A percentile compares a stretch with the other conserved stretches of the same genome.
These are phyloP conservation scores for Kazachstania viticola DNA, from an alignment of 805 yeast species.

Conservation along the genomic window DNA sequence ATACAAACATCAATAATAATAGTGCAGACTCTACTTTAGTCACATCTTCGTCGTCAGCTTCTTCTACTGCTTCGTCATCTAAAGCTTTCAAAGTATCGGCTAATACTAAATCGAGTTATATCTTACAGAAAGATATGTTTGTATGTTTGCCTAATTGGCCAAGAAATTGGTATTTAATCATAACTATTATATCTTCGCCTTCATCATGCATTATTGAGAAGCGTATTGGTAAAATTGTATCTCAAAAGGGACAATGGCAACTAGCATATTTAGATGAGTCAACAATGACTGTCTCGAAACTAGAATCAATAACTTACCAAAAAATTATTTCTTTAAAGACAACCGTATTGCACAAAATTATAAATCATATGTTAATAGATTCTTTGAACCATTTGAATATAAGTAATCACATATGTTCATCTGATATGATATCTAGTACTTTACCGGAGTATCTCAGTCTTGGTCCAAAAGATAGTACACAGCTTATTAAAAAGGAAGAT, in stretches of 20 bases:
- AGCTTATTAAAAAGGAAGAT: neutral
- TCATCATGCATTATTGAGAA: slow-evolving; percentile 24
- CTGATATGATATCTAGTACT: slow-evolving; percentile 5
- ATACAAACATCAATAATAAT: slow-evolving; percentile 9
- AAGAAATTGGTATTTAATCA: slow-evolving; percentile 25
- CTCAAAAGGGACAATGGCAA: slow-evolving; percentile 24
- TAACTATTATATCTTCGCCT: slow-evolving; percentile 24
- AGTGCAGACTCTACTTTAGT: neutral
- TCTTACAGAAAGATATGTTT: slow-evolving; percentile 20
- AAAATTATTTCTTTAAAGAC: slow-evolving; percentile 22
- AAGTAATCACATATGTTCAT: slow-evolving; percentile 17
- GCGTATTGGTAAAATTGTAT: slow-evolving; percentile 24
- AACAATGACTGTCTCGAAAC: slow-evolving; percentile 15
- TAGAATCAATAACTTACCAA: slow-evolving; percentile 26
- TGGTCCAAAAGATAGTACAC: neutral
- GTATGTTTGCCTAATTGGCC: slow-evolving; percentile 27
- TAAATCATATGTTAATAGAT: slow-evolving; percentile 27
- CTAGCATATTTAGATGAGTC: slow-evolving; percentile 21
- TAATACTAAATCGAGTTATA: neutral
- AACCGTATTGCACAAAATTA: slow-evolving; percentile 23
- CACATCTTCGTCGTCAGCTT: no score
- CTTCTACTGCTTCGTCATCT: no score
- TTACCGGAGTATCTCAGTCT: slow-evolving; percentile 18
- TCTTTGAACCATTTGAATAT: slow-evolving; percentile 25
- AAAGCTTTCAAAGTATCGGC: neutral